Evolutionary conservation across 2,329 filamentous ascomycete species (phyloP).

Genomic region (Thielaviopsis punctulata): DNA sequence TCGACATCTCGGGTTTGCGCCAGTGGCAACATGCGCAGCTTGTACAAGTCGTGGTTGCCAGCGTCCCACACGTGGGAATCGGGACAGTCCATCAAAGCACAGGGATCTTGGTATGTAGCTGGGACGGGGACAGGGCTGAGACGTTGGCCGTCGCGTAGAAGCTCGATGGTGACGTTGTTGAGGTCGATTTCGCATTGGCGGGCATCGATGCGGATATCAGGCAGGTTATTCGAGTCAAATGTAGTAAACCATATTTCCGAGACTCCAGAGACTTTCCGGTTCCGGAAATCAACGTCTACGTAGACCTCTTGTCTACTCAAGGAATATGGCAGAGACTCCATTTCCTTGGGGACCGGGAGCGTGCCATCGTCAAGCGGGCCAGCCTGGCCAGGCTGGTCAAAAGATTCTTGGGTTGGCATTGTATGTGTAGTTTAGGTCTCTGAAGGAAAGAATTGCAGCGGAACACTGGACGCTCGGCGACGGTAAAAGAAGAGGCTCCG

Average conservation of each 20-base stretch:
- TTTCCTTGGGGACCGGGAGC: conserved; percentile 20
- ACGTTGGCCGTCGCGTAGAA: conserved; percentile 18
- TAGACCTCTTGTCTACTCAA: conserved; percentile 76
- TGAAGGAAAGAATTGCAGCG: background rate
- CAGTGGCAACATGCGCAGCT: conserved; percentile 44
- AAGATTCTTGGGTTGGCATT: conserved; percentile 1
- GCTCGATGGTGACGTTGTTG: conserved; percentile 33
- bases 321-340: conserved; percentile 25
- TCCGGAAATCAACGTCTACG: conserved; percentile 73
- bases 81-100: conserved; percentile 45
- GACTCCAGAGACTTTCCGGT: conserved; percentile 56
- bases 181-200: conserved; percentile 43
- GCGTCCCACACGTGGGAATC: conserved; percentile 44
- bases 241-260: conserved; percentile 66
- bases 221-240: conserved; percentile 37
- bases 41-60: conserved; percentile 58
- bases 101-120: conserved; percentile 43
- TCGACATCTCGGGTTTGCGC: conserved; percentile 34
- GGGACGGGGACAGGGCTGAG: conserved; percentile 12
- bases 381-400: conserved; percentile 2
- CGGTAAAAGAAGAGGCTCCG: conserved; percentile 2
- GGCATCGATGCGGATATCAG: conserved; percentile 42
- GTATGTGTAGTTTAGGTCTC: background rate
- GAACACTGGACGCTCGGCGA: background rate
- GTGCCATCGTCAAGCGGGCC: conserved; percentile 16